A percentile compares a stretch with the other conserved stretches of the same genome.
Conservation (phyloP, 1,139 yeast species). For the Yamadazyma oceani region DNA sequence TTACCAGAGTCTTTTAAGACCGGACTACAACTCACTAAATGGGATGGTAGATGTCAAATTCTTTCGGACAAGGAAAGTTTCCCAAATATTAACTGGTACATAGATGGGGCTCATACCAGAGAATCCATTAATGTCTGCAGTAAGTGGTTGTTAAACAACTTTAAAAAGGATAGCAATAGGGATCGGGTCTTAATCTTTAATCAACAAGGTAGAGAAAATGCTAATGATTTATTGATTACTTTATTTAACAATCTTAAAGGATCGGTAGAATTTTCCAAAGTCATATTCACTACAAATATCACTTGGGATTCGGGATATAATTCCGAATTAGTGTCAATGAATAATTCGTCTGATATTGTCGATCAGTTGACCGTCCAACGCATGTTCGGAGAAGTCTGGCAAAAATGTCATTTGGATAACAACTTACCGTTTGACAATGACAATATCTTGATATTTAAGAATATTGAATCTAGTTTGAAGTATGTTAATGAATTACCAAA, state of each 20-base stretch:
- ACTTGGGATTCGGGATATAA: conserved; percentile 91
- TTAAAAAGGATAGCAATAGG: conserved; percentile 20
- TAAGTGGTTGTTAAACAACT: conserved; percentile 62
- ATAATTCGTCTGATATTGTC: conserved; percentile 74
- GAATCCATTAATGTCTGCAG: conserved; percentile 84
- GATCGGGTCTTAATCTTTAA: conserved; percentile 69
- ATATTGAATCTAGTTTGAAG: conserved; percentile 73
- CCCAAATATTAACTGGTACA: conserved; percentile 63
- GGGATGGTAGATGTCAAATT: conserved; percentile 96
- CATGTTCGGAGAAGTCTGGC: conserved; percentile 70
- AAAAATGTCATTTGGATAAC: conserved; percentile 41
- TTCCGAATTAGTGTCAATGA: conserved; percentile 81
- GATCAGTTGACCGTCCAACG: conserved; percentile 83
- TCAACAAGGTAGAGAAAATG: conserved; percentile 88
- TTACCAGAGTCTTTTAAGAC: conserved; percentile 57
- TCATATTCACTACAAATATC: conserved; percentile 84
- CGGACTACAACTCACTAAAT: conserved; percentile 70
- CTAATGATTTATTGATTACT: conserved; percentile 57
- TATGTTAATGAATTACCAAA: conserved; percentile 47
- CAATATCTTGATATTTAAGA: conserved; percentile 51
- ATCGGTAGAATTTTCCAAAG: conserved; percentile 60
- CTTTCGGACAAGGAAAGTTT: conserved; percentile 43
- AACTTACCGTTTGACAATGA: conserved; percentile 16
- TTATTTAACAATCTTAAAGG: conserved; percentile 44
- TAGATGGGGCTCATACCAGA: conserved; percentile 95